Evolutionary conservation across 306 rosid species (phyloP), one percentile per base, ranked within the genome.

Genomic region (Adenanthera pavonina): DNA sequence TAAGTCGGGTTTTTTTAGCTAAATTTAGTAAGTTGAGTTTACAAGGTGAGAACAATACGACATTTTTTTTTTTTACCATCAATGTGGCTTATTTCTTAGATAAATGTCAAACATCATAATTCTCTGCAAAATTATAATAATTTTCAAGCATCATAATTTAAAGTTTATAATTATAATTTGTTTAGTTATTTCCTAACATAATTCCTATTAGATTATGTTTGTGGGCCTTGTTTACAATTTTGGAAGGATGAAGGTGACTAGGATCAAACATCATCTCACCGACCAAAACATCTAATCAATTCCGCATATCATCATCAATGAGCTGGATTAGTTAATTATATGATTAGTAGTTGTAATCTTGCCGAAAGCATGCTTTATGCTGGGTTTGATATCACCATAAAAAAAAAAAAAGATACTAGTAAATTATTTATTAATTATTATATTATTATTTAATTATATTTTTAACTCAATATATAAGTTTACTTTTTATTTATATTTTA

Each of bases 261-360:
- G 25, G 38, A 72, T 71, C 41, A 15, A n/a, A 56, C 17, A 83
- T 78, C 41, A 72, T 33, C 71, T 35, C 66, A 59, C 83, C 87
- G 74, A 36, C 87, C 73, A 79, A 73, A 49, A 25, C 84, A 4
- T 34, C 44, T 14, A 60, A 10, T 60, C 77, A 70, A 60, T 64
- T 0, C 38, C 54, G 34, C 16, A 30, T 53, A 30, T 46, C 67
- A 51, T 53, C 74, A 72, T 48, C 59, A 78, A 16, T 78, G 82
- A 72, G 54, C 48, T 35, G 49, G 61, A 52, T 0, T 44, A 0
- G 56, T 36, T 78, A 66, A 25, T 43, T 40, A 43, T 66, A 52
- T 73, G 6, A 79, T 74, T 57, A 54, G 33, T 7, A 10, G 25
- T 25, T 66, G 2, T 4, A 52, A 35, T 46, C 53, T 56, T 34